Evolutionary conservation across 108 stramenopile genomes (phyloP), one percentile per base, ranked within the genome.

Genomic region (Tribonema minus): DNA sequence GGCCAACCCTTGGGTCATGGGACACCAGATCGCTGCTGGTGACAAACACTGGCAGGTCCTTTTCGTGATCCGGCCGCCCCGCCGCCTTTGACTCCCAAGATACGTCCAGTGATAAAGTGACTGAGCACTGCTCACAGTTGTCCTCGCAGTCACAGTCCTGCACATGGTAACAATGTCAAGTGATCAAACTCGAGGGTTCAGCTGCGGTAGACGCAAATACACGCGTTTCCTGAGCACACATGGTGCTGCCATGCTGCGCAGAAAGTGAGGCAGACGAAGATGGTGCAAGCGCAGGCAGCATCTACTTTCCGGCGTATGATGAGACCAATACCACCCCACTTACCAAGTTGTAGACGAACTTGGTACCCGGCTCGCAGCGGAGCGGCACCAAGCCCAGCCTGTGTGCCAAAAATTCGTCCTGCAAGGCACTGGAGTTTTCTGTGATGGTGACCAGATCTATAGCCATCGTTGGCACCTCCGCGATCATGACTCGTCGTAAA

Each of bases 351-450:
- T 76, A 76, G 27, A 62, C 74, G 58, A 69, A 77, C 58, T 77
- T 67, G n/a, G 61, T 60, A 5, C 68, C 78, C 29, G n/a, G 26
- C 26, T 80, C 72, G 70, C 87, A 92, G 6, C 91, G 87, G 65
- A 97, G 88, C 4, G 98, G 98, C 39, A 98, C 89, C 62, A 98
- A 77, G 12, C 98, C 98, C 73, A 99, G 65, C 28, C 98, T 87
- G 88, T 99, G 98, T 9, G 95, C 94, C 62, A 99, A 88, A 71
- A 95, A 95, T 84, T 99, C 98, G 83, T 99, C 98, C 60, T 96
- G 93, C 64, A 97, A 64, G 3, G 91, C 92, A 35, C 92, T 89
- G 0, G 95, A 89, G 89, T 99, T 99, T 37, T 93, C 93, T 38
- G 87, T 77, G 85, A 95, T 90, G 61, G 91, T 91, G 25, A 99